Evolutionary conservation across 805 yeast genomes (phyloP), one percentile per base, ranked within the genome.

Genomic region (Metschnikowia lunata): DNA sequence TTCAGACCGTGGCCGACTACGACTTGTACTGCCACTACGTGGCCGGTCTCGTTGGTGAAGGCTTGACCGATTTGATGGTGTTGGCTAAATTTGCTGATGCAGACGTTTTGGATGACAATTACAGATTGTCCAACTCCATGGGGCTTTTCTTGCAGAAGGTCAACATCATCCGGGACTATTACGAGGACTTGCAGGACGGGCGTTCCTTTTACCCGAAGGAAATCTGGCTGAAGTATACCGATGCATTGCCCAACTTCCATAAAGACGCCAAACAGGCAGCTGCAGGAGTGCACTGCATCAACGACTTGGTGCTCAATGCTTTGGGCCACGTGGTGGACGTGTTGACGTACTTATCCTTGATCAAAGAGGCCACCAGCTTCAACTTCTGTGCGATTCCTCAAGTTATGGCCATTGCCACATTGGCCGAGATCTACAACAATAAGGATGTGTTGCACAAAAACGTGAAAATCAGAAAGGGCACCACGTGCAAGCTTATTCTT

Each of bases 41-140:
- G 47, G 99, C 99, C 1, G 99, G 99, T 2, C 74, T 93, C 42
- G 98, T 93, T 34, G 99, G 99, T 45, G 97, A 89, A 60, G 99
- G 99, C 3, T 73, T 89, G 54, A 89, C 98, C 9, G 78, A 85
- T 50, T 72, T 93, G 64, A 79, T 88, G 56, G 83, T 86, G 14
- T 73, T 80, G 35, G 95, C 97, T 26, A 62, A 72, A 12, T 88
- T 87, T 59, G 85, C 86, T 33, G 78, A 80, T 44, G 61, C 70
- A 1, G 56, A 54, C 23, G 71, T 72, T 26, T 64, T 82, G 36
- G 60, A 68, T 33, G 75, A 80, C 43, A 71, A 79, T 46, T 78
- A 80, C 59, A 67, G 73, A 34, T 72, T 83, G 57, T 79, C 82
- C 60, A 82, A 85, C 57, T 81, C 91, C 32, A 91, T 93, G 98